These are phyloP conservation scores for Clavulina sp. DNA, from an alignment of 768 basidiomycete genomes.

Conservation along the genomic window DNA sequence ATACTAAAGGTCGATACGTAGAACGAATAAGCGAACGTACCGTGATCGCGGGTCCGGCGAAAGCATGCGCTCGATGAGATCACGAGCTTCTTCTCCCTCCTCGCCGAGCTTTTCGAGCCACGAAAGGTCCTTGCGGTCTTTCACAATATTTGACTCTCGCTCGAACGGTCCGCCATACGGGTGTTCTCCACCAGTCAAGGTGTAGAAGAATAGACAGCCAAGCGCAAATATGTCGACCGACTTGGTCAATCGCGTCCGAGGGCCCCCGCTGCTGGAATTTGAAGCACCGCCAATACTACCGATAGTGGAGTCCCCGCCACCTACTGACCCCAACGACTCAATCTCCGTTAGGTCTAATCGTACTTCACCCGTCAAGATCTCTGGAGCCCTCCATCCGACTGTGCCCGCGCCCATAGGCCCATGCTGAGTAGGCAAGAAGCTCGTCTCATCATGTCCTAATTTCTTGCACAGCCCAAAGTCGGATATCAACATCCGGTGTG, in stretches of 20 bases:
- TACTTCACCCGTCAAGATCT: constrained; percentile 87
- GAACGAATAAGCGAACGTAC: constrained; percentile 25
- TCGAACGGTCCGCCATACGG: constrained; percentile 90
- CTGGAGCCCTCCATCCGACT: constrained; percentile 94
- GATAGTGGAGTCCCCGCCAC: constrained; percentile 36
- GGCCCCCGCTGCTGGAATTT: background rate
- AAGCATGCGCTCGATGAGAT: constrained; percentile 68
- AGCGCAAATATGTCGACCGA: constrained; percentile 93
- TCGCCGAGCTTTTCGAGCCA: constrained; percentile 71
- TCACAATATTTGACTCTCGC: constrained; percentile 85
- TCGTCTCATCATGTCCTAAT: constrained; percentile 88
- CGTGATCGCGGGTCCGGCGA: constrained; percentile 53
- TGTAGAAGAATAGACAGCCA: constrained; percentile 90
- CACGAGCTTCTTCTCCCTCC: constrained; percentile 79
- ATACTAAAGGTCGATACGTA: constrained; percentile 1
- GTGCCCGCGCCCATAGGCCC: constrained; percentile 84
- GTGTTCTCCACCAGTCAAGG: constrained; percentile 75
- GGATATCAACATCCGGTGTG: constrained; percentile 74
- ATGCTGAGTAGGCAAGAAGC: constrained; percentile 82
- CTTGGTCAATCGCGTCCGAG: constrained; percentile 60
- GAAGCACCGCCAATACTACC: constrained; percentile 24
- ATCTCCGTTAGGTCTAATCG: constrained; percentile 58
- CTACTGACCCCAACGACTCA: constrained; percentile 2
- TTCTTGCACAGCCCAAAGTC: constrained; percentile 97
- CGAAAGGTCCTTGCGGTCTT: constrained; percentile 52